phyloP scores from a whole-genome alignment of 345 rosid species.

The Pistacia integerrima region DNA sequence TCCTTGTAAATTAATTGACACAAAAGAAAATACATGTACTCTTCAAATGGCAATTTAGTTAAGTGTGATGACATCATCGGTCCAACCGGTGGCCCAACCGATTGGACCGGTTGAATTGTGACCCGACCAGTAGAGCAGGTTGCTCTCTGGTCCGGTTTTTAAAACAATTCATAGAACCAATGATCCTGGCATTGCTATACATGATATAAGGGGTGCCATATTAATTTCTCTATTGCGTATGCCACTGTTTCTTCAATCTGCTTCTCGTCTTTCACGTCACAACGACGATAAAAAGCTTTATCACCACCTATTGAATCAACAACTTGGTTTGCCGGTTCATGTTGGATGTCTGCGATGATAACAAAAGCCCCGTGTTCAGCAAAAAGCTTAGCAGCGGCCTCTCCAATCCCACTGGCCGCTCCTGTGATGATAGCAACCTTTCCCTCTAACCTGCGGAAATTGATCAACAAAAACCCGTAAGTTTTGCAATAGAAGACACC shows the following conservation, averaged over 20 bases:
- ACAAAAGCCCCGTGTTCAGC: not conserved
- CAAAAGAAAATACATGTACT: too few relatives aligned
- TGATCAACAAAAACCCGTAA: not conserved
- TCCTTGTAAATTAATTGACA: too few relatives aligned
- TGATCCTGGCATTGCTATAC: not conserved
- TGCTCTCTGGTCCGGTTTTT: too few relatives aligned
- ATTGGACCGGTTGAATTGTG: too few relatives aligned
- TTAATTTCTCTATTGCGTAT: not conserved
- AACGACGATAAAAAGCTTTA: not conserved
- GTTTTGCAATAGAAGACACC: too few relatives aligned
- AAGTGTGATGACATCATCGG: too few relatives aligned
- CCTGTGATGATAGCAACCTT: constrained; percentile 7
- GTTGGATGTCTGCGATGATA: constrained; percentile 2
- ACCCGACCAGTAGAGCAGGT: too few relatives aligned
- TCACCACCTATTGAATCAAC: constrained; percentile 10
- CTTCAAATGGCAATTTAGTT: too few relatives aligned
- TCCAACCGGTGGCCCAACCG: too few relatives aligned
- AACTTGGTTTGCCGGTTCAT: constrained; percentile 1
- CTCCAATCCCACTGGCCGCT: constrained; percentile 1
- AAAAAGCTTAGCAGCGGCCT: constrained; percentile 15
- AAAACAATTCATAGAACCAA: not conserved
- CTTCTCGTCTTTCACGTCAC: not conserved
- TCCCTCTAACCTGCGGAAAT: not conserved
- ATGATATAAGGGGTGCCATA: constrained; percentile 7
- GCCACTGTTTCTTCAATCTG: constrained; percentile 8